Percentiles rank a stretch among this genome's conserved stretches.
These are phyloP conservation scores for Suillus subalutaceus DNA, from an alignment of 768 basidiomycete genomes.

Conservation along the genomic window DNA sequence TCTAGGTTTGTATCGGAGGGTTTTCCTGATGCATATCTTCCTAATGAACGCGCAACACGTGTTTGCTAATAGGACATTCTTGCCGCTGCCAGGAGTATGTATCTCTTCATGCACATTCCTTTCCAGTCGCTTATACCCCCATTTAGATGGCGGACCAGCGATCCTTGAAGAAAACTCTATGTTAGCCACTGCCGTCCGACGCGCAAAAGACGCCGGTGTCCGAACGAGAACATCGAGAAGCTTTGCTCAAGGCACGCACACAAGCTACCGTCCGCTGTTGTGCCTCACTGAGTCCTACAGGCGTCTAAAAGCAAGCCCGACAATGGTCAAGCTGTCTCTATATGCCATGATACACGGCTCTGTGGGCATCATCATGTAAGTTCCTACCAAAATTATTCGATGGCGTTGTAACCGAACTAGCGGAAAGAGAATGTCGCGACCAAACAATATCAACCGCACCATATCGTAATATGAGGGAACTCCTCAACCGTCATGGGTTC, in stretches of 20 bases:
- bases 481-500: constrained; percentile 52
- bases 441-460: constrained; percentile 68
- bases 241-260: constrained; percentile 52
- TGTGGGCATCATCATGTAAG: constrained; percentile 69
- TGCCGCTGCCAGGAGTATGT: constrained; percentile 60
- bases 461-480: constrained; percentile 56
- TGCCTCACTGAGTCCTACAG: constrained; percentile 23
- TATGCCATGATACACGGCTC: constrained; percentile 61
- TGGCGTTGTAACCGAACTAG: constrained; percentile 11
- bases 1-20: no score
- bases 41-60: constrained; percentile 10
- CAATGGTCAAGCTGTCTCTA: constrained; percentile 48
- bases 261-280: background rate
- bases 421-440: constrained; percentile 57
- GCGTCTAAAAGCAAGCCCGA: constrained; percentile 54
- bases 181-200: constrained; percentile 56
- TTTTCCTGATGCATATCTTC: background rate
- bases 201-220: constrained; percentile 58
- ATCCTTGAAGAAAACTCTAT: constrained; percentile 58
- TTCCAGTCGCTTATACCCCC: constrained; percentile 2
- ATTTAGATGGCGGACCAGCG: constrained; percentile 55
- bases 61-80: constrained; percentile 54
- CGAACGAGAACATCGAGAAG: constrained; percentile 72
- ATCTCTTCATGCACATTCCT: background rate
- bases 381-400: constrained; percentile 6